Evolutionary conservation across 2,329 filamentous ascomycete genomes (phyloP).

Genomic region (Lomentospora prolificans): DNA sequence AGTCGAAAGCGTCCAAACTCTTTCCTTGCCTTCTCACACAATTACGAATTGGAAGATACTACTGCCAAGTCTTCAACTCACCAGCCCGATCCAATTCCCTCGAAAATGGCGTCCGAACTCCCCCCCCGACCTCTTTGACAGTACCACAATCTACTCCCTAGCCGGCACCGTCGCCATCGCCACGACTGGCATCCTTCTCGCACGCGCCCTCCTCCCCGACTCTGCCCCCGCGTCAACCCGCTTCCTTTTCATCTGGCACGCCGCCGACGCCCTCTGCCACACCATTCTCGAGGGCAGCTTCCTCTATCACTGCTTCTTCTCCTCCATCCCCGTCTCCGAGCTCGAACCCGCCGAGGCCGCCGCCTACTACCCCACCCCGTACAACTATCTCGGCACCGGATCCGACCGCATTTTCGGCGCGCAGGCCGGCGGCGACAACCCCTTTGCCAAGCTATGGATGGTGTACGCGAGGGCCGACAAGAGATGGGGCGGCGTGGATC

Average conservation of each 20-base stretch:
- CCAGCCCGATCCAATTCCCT: neutral
- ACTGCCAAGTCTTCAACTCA: neutral
- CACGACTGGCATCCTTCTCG: conserved; percentile 25
- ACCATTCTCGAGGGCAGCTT: conserved; percentile 84
- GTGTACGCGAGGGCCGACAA: conserved; percentile 56
- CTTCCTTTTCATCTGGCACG: conserved; percentile 86
- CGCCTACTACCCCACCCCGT: conserved; percentile 35
- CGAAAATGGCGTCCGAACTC: conserved; percentile 6
- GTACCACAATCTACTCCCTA: conserved; percentile 49
- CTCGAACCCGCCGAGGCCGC: conserved; percentile 23
- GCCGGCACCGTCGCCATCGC: conserved; percentile 43
- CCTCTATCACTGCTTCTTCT: conserved; percentile 89
- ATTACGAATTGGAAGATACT: no score
- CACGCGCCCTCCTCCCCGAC: conserved; percentile 35
- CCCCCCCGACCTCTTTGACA: conserved; percentile 50
- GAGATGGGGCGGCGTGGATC: conserved; percentile 53
- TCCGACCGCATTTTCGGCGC: conserved; percentile 42
- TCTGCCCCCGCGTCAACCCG: conserved; percentile 49
- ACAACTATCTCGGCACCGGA: conserved; percentile 40
- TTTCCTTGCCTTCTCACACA: no score
- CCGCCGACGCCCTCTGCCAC: conserved; percentile 87
- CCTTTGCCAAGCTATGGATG: conserved; percentile 56
- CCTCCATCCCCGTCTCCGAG: conserved; percentile 28
- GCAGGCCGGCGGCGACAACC: conserved; percentile 43
- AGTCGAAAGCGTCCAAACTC: no score